Evolutionary conservation across 345 rosid genomes (phyloP).

Genomic region (Combretum micranthum): DNA sequence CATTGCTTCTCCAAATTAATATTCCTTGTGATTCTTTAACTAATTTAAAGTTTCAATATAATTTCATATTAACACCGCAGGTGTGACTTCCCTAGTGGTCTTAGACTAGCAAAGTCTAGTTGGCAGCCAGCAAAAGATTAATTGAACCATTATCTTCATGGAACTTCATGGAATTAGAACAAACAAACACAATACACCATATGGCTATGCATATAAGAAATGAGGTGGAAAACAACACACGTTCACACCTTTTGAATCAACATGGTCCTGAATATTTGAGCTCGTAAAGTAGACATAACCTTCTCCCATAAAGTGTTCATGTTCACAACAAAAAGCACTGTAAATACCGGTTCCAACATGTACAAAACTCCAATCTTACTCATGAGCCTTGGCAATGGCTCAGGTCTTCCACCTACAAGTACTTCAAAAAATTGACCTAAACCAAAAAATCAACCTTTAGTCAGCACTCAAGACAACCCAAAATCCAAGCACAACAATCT

Average conservation of each 20-base stretch:
- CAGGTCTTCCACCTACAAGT: constrained; percentile 63
- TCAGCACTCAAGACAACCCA: neutral
- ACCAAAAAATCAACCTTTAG: constrained; percentile 3
- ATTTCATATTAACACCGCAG: too few relatives aligned
- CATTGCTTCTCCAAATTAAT: too few relatives aligned
- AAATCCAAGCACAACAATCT: neutral
- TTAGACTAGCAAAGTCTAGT: too few relatives aligned
- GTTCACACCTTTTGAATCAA: constrained; percentile 70
- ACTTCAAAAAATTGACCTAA: constrained; percentile 84
- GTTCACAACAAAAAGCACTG: constrained; percentile 68
- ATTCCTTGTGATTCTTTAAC: too few relatives aligned
- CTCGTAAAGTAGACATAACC: constrained; percentile 76
- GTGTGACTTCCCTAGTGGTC: too few relatives aligned
- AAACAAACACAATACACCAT: neutral
- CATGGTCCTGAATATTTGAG: constrained; percentile 69
- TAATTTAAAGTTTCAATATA: too few relatives aligned
- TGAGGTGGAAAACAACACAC: neutral
- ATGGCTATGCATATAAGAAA: neutral
- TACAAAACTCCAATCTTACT: constrained; percentile 64
- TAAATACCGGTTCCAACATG: constrained; percentile 72
- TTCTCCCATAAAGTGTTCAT: constrained; percentile 75
- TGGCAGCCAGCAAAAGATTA: too few relatives aligned
- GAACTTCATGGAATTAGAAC: too few relatives aligned
- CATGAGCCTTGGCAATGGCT: constrained; percentile 74
- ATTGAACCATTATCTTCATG: neutral